These are phyloP conservation scores for Prunus armeniaca DNA, from an alignment of 306 rosid genomes.

Conservation along the genomic window DNA sequence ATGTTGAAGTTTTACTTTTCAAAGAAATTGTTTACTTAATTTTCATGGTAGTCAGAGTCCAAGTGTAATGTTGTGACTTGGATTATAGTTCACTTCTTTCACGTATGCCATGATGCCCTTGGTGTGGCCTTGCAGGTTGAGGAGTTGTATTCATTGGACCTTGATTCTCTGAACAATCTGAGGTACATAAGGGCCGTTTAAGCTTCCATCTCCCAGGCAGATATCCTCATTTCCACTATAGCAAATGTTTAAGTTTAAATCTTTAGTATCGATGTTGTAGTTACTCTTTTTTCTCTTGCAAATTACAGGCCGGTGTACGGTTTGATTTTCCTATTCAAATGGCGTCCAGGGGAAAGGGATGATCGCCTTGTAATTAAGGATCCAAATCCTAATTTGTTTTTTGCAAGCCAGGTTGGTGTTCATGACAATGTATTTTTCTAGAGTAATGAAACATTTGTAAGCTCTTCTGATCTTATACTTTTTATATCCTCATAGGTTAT, in stretches of 20 bases:
- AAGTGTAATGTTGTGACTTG: not conserved
- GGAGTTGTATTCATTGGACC: constrained; percentile 86
- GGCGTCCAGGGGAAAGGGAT: constrained; percentile 98
- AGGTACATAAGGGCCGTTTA: constrained; percentile 44
- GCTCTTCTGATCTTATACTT: constrained; percentile 18
- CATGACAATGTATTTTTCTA: not conserved
- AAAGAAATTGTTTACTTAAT: not conserved
- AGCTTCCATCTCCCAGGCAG: constrained; percentile 8
- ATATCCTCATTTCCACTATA: constrained; percentile 6
- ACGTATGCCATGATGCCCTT: constrained; percentile 16
- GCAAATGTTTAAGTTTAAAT: constrained; percentile 15
- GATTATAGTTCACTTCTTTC: not conserved
- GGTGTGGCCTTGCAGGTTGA: constrained; percentile 69
- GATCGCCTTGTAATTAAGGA: constrained; percentile 84
- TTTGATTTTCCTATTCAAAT: constrained; percentile 95
- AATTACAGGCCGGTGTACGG: constrained; percentile 90
- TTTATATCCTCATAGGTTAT: constrained; percentile 56
- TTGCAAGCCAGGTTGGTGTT: constrained; percentile 88
- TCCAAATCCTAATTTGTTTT: constrained; percentile 92
- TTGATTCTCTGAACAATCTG: constrained; percentile 73
- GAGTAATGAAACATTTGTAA: not conserved
- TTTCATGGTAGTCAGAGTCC: not conserved
- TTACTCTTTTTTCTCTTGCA: not conserved
- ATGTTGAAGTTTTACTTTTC: not conserved
- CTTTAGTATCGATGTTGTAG: not conserved